phyloP scores from a whole-genome alignment of 177 flowering plant species.

The Vitis hybrid region DNA sequence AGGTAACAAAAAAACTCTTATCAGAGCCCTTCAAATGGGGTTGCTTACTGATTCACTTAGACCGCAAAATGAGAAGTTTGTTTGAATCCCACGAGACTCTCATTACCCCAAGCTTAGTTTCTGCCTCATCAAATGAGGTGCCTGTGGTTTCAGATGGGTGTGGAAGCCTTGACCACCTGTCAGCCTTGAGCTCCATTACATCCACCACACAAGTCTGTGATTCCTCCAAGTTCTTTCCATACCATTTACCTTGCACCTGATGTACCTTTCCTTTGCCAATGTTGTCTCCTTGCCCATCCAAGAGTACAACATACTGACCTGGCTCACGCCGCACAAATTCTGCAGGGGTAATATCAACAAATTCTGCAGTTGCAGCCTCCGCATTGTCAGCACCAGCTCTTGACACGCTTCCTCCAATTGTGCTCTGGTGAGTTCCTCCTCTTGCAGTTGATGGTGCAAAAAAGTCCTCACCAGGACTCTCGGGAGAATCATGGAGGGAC shows the following conservation, averaged over 20 bases:
- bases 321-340: constrained; percentile 36
- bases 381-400: constrained; percentile 25
- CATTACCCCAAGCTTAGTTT: constrained; percentile 50
- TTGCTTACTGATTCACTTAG: constrained; percentile 3
- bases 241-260: constrained; percentile 72
- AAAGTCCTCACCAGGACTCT: constrained; percentile 56
- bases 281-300: constrained; percentile 49
- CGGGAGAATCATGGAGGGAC: constrained; percentile 46
- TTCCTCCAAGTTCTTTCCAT: constrained; percentile 53
- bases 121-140: constrained; percentile 62
- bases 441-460: constrained; percentile 27
- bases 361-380: constrained; percentile 10
- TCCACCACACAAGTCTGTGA: constrained; percentile 56
- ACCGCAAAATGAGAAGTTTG: constrained; percentile 27
- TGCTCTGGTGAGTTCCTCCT: constrained; percentile 19
- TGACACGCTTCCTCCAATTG: constrained; percentile 11
- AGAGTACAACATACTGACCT: constrained; percentile 57
- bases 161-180: constrained; percentile 44
- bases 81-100: constrained; percentile 76
- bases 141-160: constrained; percentile 64
- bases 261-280: constrained; percentile 60
- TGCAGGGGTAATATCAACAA: constrained; percentile 10
- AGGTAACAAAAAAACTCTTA: constrained; percentile 2
- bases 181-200: constrained; percentile 53
- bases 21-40: no score